Conservation (phyloP, 805 yeast species). For the Schizosaccharomyces lindneri region DNA sequence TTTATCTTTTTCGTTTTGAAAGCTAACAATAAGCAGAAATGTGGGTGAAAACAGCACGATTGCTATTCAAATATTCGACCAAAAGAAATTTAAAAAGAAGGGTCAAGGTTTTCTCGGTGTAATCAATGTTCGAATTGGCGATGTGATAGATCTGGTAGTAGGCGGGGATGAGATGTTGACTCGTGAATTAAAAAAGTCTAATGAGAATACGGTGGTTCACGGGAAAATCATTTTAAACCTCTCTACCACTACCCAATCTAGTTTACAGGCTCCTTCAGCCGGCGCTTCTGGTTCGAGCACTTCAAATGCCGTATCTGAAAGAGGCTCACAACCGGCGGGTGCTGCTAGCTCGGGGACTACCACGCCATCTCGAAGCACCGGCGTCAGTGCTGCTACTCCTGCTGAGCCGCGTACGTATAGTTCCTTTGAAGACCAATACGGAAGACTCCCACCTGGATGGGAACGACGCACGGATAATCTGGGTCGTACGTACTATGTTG, state of each 20-base stretch:
- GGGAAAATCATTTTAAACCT: conserved; percentile 56
- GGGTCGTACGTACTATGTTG: conserved; percentile 93
- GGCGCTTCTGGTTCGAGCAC: conserved; percentile 1
- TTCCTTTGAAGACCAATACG: conserved; percentile 90
- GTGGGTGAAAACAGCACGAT: conserved; percentile 60
- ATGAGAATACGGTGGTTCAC: conserved; percentile 75
- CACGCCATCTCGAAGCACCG: conserved; percentile 8
- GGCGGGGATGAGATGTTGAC: conserved; percentile 48
- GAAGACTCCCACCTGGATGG: conserved; percentile 96
- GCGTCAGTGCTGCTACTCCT: conserved; percentile 9
- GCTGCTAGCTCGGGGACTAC: conserved; percentile 5
- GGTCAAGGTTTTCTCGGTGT: conserved; percentile 97
- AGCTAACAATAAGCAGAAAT: conserved; percentile 11
- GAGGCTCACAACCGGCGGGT: background rate
- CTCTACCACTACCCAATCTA: conserved; percentile 12
- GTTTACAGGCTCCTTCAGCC: conserved; percentile 3
- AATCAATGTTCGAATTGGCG: conserved; percentile 52
- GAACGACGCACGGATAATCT: conserved; percentile 93
- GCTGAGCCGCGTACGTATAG: conserved; percentile 23
- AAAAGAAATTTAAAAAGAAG: conserved; percentile 45
- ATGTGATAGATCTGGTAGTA: background rate
- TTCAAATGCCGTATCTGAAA: background rate
- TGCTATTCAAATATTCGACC: conserved; percentile 46
- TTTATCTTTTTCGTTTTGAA: background rate
- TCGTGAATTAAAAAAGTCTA: conserved; percentile 71